Evolutionary conservation across 192 early-diverging fungal species (phyloP).

Genomic region (Gigaspora rosea): DNA sequence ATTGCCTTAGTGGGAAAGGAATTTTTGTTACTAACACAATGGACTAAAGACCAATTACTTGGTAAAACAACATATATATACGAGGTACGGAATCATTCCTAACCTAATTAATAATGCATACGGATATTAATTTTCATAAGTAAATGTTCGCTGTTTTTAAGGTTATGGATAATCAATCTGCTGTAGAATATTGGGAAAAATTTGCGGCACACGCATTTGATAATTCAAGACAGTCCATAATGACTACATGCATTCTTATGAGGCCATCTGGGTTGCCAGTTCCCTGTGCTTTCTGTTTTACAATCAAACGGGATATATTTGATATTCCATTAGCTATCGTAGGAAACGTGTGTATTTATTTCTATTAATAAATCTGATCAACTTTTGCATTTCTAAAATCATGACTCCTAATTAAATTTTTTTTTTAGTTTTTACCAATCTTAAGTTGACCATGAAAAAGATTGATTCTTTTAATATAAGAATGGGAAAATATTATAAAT

Average conservation of each 20-base stretch:
- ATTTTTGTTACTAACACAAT: conserved; percentile 90
- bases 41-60: conserved; percentile 82
- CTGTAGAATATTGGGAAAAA: conserved; percentile 94
- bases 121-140: not conserved
- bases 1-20: conserved; percentile 96
- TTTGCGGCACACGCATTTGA: conserved; percentile 93
- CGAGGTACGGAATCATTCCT: conserved; percentile 48
- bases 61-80: conserved; percentile 82
- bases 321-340: conserved; percentile 88
- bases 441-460: conserved; percentile 10
- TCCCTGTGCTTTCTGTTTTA: conserved; percentile 94
- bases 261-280: conserved; percentile 71
- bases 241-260: conserved; percentile 85
- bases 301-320: conserved; percentile 96
- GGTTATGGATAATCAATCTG: conserved; percentile 92
- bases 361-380: not conserved
- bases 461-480: too few relatives aligned
- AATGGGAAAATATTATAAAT: too few relatives aligned
- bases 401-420: too few relatives aligned
- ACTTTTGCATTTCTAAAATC: not conserved
- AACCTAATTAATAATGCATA: not conserved
- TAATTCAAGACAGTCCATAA: conserved; percentile 85
- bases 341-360: conserved; percentile 57
- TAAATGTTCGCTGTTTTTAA: conserved; percentile 37
- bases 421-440: conserved; percentile 19